Evolutionary conservation across 2,329 filamentous ascomycete genomes (phyloP).

Genomic region (Cercospora beticola): DNA sequence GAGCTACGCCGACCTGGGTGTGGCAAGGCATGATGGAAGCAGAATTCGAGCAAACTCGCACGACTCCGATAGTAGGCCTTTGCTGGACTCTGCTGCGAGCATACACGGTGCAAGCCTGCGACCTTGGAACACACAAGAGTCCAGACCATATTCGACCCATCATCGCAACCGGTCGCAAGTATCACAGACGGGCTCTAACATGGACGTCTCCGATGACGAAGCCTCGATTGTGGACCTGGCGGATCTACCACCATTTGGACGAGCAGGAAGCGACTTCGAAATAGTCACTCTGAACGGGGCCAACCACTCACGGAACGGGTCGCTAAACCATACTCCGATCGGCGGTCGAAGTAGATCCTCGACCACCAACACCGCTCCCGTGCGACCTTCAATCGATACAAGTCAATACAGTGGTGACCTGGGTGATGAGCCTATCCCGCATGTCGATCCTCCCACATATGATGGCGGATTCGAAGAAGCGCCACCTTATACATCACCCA

Average conservation of each 20-base stretch:
- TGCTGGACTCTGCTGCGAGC: conserved; percentile 70
- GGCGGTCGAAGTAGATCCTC: conserved; percentile 34
- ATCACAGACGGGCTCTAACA: conserved; percentile 43
- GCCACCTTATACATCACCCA: conserved; percentile 50
- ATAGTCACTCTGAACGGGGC: conserved; percentile 42
- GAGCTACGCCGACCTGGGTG: conserved; percentile 72
- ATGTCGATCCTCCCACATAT: conserved; percentile 38
- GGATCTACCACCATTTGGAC: conserved; percentile 35
- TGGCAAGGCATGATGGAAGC: conserved; percentile 75
- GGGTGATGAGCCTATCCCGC: conserved; percentile 33
- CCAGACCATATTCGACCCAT: conserved; percentile 33
- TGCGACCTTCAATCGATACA: conserved; percentile 34
- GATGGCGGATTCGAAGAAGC: conserved; percentile 46
- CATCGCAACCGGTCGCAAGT: conserved; percentile 44
- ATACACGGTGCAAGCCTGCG: conserved; percentile 46
- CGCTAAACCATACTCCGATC: conserved; percentile 20
- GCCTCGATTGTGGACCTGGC: conserved; percentile 27
- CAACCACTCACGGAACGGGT: conserved; percentile 37
- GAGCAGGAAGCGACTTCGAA: conserved; percentile 44
- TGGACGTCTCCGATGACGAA: conserved; percentile 42
- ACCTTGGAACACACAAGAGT: conserved; percentile 32
- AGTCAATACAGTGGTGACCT: conserved; percentile 29
- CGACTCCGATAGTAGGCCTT: conserved; percentile 69
- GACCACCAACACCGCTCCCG: conserved; percentile 25
- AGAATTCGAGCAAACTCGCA: conserved; percentile 70